Evolutionary conservation across 1,284 basidiomycete species (phyloP).

Genomic region (Tylopilus sp.): DNA sequence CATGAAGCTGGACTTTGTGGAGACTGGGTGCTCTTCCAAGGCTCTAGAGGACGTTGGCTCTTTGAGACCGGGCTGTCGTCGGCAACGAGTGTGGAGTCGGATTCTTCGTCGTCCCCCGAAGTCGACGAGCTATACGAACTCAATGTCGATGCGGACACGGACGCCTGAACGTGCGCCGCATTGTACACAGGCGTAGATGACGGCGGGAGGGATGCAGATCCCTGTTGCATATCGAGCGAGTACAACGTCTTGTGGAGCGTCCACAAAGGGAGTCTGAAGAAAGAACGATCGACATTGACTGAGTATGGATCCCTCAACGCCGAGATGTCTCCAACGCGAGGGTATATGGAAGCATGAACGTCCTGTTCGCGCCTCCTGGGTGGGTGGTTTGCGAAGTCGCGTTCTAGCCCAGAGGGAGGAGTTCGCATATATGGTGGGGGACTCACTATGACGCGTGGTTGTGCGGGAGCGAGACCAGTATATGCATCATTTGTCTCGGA

Average conservation of each 20-base stretch:
- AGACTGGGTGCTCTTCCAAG: not conserved
- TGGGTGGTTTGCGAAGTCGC: conserved; percentile 18
- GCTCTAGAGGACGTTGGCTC: not conserved
- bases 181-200: not conserved
- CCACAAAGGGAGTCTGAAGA: conserved; percentile 56
- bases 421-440: conserved; percentile 21
- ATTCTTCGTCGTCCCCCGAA: conserved; percentile 20
- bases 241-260: conserved; percentile 65
- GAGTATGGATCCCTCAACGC: conserved; percentile 56
- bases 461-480: conserved; percentile 17
- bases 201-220: conserved; percentile 2
- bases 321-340: conserved; percentile 61
- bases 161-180: conserved; percentile 5
- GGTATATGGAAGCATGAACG: conserved; percentile 48
- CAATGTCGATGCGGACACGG: conserved; percentile 24
- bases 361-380: conserved; percentile 18
- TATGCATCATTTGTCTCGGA: conserved; percentile 31
- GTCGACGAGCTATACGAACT: conserved; percentile 22
- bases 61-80: conserved; percentile 11
- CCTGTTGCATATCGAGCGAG: conserved; percentile 52
- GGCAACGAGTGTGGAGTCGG: conserved; percentile 28
- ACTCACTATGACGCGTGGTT: not conserved
- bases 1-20: conserved; percentile 7
- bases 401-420: conserved; percentile 32
- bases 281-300: conserved; percentile 55